These are phyloP conservation scores for Suillus hirtellus DNA, from an alignment of 768 basidiomycete species.

Conservation along the genomic window DNA sequence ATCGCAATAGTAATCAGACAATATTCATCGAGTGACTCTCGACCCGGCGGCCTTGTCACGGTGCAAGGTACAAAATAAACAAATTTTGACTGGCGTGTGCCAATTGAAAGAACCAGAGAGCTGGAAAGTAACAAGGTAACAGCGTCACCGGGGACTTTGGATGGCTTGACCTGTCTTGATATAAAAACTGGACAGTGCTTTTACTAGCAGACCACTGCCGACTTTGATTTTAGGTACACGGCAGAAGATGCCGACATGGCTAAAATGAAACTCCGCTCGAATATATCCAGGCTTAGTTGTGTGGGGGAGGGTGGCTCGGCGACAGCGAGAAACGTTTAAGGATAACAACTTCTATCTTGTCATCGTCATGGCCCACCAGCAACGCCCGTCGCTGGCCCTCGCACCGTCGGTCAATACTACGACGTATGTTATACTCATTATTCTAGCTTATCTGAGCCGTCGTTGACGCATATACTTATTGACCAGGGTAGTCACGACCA, in stretches of 20 bases:
- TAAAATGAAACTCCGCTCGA: constrained; percentile 27
- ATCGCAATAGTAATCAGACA: too few relatives aligned
- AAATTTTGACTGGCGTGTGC: background rate
- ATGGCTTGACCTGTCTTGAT: background rate
- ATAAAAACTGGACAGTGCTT: background rate
- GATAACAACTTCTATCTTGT: constrained; percentile 25
- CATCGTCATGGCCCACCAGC: constrained; percentile 58
- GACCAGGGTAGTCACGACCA: constrained; percentile 83
- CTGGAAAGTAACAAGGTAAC: constrained; percentile 8
- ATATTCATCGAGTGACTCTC: too few relatives aligned
- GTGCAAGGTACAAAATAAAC: background rate
- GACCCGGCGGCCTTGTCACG: background rate
- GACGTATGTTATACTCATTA: constrained; percentile 51
- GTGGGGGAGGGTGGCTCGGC: constrained; percentile 32
- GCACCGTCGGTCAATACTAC: constrained; percentile 85
- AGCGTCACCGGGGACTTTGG: background rate
- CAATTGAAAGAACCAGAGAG: constrained; percentile 1
- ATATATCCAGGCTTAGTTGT: constrained; percentile 30
- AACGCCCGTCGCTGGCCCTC: constrained; percentile 68
- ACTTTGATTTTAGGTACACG: constrained; percentile 8
- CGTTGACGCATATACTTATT: constrained; percentile 26
- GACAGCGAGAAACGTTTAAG: constrained; percentile 26
- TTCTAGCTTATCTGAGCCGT: constrained; percentile 6
- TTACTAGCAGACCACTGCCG: background rate
- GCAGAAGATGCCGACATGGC: constrained; percentile 22